Evolutionary conservation across 352 stramenopile species (phyloP).

Genomic region (Pythium vanterpoolii): DNA sequence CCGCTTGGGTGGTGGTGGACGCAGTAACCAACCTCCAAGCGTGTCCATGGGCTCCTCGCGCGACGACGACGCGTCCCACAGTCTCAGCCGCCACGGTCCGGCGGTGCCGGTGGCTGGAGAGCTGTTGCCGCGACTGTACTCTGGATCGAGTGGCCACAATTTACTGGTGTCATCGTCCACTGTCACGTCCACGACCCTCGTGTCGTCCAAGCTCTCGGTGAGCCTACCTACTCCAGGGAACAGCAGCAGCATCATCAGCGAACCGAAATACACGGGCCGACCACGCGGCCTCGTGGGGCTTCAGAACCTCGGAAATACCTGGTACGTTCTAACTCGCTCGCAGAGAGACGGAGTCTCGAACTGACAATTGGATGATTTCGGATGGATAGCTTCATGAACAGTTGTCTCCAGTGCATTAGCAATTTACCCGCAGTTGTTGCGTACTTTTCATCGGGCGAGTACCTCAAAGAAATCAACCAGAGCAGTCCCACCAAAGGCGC

Average conservation of each 20-base stretch:
- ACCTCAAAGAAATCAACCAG: constrained; percentile 52
- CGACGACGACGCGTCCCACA: constrained; percentile 17
- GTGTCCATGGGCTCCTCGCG: constrained; percentile 6
- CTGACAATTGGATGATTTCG: not conserved
- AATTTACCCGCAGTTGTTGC: constrained; percentile 50
- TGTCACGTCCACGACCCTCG: too few relatives aligned
- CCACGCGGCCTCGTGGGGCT: constrained; percentile 26
- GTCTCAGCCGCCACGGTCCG: not conserved
- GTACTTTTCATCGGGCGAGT: constrained; percentile 48
- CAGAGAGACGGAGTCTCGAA: not conserved
- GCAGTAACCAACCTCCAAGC: constrained; percentile 27
- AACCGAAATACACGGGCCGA: not conserved
- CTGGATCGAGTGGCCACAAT: constrained; percentile 20
- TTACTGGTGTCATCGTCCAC: not conserved
- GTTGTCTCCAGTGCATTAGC: constrained; percentile 81
- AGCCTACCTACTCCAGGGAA: not conserved
- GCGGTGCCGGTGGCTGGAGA: constrained; percentile 5
- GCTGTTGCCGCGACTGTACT: constrained; percentile 1
- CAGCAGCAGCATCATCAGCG: not conserved
- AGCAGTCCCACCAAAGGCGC: constrained; percentile 57
- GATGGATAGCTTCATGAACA: constrained; percentile 30
- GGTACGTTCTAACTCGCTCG: constrained; percentile 25
- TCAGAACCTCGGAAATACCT: constrained; percentile 82
- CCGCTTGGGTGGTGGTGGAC: constrained; percentile 32
- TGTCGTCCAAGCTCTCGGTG: constrained; percentile 9